phyloP scores from a whole-genome alignment of 495 filamentous ascomycete species.

The Penicillium steckii region DNA sequence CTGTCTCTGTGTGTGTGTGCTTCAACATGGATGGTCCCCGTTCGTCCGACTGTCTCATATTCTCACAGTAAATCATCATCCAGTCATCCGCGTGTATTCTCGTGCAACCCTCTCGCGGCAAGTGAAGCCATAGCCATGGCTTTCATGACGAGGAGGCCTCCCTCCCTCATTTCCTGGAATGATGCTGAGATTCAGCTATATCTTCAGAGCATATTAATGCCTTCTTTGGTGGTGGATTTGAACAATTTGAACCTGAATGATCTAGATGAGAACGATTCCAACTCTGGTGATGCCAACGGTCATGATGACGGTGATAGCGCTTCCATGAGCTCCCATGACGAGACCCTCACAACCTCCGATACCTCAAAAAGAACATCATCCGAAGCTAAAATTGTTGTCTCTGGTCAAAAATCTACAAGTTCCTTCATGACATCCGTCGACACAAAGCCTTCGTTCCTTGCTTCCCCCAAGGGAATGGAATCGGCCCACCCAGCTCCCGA shows the following conservation, averaged over 20 bases:
- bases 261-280: background rate
- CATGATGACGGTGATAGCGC: background rate
- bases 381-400: background rate
- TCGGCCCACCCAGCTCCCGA: conserved; percentile 15
- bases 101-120: no score
- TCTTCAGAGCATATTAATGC: conserved; percentile 22
- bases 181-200: conserved; percentile 48
- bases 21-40: background rate
- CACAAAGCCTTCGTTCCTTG: background rate
- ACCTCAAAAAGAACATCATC: background rate
- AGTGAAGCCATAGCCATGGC: no score
- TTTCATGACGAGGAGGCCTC: conserved; percentile 6
- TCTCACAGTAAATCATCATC: background rate
- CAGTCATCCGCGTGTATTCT: background rate
- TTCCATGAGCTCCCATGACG: background rate
- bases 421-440: background rate
- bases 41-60: background rate
- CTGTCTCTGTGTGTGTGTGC: no score
- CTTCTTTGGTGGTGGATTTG: conserved; percentile 13
- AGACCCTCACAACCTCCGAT: background rate
- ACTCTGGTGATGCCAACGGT: conserved; percentile 9
- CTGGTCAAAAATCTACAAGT: background rate
- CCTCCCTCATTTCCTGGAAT: conserved; percentile 52
- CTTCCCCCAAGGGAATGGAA: background rate
- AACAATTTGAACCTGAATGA: conserved; percentile 21